phyloP scores from a whole-genome alignment of 169 alveolate species.

The Babesia ovis region DNA sequence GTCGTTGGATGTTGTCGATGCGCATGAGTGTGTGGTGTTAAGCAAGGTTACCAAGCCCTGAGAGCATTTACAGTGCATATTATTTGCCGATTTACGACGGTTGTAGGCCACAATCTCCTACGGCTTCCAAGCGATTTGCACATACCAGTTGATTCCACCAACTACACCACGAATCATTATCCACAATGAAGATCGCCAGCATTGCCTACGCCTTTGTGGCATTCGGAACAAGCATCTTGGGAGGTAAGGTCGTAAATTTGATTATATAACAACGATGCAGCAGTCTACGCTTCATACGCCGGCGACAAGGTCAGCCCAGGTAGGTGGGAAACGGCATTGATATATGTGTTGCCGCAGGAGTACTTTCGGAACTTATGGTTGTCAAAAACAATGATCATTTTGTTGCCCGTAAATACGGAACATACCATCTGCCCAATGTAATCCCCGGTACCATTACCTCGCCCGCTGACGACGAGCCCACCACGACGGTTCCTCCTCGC shows the following conservation, averaged over 20 bases:
- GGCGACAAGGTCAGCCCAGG: constrained; percentile 19
- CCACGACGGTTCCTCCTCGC: constrained; percentile 1
- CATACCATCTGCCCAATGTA: constrained; percentile 32
- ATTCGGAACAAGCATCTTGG: background rate
- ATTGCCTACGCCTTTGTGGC: constrained; percentile 17
- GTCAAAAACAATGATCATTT: constrained; percentile 52
- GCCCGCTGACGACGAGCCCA: background rate
- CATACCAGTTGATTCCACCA: background rate
- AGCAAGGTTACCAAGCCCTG: background rate
- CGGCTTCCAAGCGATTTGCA: background rate
- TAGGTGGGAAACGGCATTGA: background rate
- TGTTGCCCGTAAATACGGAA: constrained; percentile 57
- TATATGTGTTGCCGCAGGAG: background rate
- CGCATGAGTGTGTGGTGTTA: constrained; percentile 28
- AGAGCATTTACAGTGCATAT: background rate
- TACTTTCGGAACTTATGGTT: constrained; percentile 43
- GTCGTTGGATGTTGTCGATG: constrained; percentile 7
- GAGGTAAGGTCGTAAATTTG: constrained; percentile 2
- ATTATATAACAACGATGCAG: background rate
- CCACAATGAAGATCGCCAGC: constrained; percentile 19
- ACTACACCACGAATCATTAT: background rate
- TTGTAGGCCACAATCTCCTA: background rate
- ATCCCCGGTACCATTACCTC: constrained; percentile 1
- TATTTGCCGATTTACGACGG: background rate
- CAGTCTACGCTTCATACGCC: background rate